Conservation (phyloP, 306 rosid species). For the Sphenostylis stenocarpa region DNA sequence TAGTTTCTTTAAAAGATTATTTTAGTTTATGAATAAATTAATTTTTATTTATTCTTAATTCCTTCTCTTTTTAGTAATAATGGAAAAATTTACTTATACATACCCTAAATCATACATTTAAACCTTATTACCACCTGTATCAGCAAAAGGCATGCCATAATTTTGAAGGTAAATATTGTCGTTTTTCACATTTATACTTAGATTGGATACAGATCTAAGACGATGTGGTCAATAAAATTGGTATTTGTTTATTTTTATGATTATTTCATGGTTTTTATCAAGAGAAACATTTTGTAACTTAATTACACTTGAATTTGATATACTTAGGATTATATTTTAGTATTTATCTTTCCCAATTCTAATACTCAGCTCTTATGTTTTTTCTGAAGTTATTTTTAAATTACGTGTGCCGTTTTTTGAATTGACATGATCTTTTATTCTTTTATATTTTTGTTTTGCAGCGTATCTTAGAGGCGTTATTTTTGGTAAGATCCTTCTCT, state of each 20-base stretch:
- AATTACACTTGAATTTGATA: not conserved
- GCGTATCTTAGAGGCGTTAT: conserved; percentile 33
- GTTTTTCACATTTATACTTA: not conserved
- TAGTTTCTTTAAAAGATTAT: no score
- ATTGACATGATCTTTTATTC: not conserved
- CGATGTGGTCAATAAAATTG: not conserved
- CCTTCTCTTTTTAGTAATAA: no score
- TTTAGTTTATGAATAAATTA: no score
- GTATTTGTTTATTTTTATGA: not conserved
- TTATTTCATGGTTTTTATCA: not conserved
- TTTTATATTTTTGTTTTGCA: conserved; percentile 15
- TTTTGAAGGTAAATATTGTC: not conserved
- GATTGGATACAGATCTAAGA: not conserved
- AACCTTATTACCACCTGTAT: not conserved
- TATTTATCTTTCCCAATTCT: not conserved
- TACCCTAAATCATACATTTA: not conserved
- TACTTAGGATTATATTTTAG: not conserved
- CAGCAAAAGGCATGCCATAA: not conserved
- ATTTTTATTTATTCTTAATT: no score
- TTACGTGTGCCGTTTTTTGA: not conserved
- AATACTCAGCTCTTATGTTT: not conserved
- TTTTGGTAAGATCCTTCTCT: conserved; percentile 24
- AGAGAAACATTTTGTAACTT: not conserved
- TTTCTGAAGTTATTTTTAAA: not conserved
- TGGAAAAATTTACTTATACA: no score